A percentile compares a stretch with the other conserved stretches of the same genome.
phyloP scores from a whole-genome alignment of 257 asterid species.

The Fraxinus americana region DNA sequence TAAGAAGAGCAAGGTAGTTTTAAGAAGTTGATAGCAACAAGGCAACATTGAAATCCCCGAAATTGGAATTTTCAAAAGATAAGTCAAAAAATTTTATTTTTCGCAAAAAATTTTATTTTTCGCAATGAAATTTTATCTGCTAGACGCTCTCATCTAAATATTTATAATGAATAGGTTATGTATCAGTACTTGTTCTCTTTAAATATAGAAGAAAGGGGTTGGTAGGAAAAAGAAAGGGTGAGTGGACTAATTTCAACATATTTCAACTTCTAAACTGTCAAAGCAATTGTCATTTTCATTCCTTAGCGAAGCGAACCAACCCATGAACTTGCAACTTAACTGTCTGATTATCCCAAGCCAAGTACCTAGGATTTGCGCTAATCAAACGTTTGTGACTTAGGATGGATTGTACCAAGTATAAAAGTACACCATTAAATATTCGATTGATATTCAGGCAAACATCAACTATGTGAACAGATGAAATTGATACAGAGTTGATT shows the following conservation, averaged over 20 bases:
- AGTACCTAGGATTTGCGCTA: constrained; percentile 24
- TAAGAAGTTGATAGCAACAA: constrained; percentile 25
- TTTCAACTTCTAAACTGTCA: constrained; percentile 33
- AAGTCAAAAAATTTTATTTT: not conserved
- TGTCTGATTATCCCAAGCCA: constrained; percentile 36
- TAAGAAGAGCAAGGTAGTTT: constrained; percentile 42
- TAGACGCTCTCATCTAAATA: not conserved
- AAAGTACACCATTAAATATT: not conserved
- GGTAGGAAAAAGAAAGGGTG: too few species aligned
- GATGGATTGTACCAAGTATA: not conserved
- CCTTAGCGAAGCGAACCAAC: not conserved
- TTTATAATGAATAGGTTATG: not conserved
- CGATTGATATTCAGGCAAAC: too few species aligned
- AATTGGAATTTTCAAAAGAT: constrained; percentile 1
- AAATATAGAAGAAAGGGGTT: too few species aligned
- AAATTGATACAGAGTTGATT: too few species aligned
- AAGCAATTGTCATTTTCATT: constrained; percentile 11
- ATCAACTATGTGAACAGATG: too few species aligned
- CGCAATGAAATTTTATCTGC: not conserved
- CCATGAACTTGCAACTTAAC: constrained; percentile 32
- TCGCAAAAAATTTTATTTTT: not conserved
- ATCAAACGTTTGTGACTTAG: not conserved
- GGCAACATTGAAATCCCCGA: constrained; percentile 27
- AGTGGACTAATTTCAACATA: constrained; percentile 34
- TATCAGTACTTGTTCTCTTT: constrained; percentile 3